Evolutionary conservation across 1,139 yeast species (phyloP).

Genomic region (Zygosaccharomyces sapae): DNA sequence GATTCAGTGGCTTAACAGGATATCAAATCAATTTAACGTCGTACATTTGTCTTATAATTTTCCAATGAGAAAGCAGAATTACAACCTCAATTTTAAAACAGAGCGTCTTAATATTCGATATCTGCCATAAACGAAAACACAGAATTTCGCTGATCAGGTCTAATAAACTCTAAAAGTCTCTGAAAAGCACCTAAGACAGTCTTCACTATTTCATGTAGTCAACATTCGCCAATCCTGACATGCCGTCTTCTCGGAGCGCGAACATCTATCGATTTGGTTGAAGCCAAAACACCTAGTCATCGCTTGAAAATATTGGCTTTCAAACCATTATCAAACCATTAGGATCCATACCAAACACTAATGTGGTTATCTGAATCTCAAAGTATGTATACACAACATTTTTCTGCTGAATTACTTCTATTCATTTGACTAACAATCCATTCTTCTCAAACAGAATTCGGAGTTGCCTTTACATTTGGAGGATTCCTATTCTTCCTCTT

Average conservation of each 20-base stretch:
- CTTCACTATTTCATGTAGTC: no score
- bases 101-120: no score
- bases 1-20: no score
- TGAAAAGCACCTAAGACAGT: no score
- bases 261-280: background rate
- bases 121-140: no score
- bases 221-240: no score
- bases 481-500: slow-evolving; percentile 75
- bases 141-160: no score
- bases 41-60: no score
- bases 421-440: slow-evolving; percentile 11
- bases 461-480: slow-evolving; percentile 89
- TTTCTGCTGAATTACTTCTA: background rate
- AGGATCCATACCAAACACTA: background rate
- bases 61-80: no score
- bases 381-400: slow-evolving; percentile 45
- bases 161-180: no score
- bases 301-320: background rate
- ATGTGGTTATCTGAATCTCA: slow-evolving; percentile 80
- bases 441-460: slow-evolving; percentile 56
- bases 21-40: no score
- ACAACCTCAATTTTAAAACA: no score
- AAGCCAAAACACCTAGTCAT: background rate
- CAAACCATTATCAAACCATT: background rate
- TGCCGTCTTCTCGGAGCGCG: background rate